A percentile compares a stretch with the other conserved stretches of the same genome.
Evolutionary conservation across 306 rosid species (phyloP).

Genomic region (Rubus parviflorus): DNA sequence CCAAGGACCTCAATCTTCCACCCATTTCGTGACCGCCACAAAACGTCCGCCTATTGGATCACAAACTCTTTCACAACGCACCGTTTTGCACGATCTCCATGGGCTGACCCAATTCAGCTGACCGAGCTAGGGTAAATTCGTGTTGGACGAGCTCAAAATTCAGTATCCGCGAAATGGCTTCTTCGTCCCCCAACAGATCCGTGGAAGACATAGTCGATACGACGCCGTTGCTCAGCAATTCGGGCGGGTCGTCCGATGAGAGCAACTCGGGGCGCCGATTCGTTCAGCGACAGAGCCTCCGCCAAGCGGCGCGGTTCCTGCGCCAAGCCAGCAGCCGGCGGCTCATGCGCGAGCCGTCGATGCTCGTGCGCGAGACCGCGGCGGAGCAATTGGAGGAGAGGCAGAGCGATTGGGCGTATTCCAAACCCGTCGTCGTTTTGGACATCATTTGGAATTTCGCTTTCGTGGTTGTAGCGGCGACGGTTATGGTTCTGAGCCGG

Average conservation of each 20-base stretch:
- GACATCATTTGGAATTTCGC: conserved; percentile 86
- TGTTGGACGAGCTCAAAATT: no score
- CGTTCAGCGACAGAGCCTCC: conserved; percentile 70
- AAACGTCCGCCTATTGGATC: conserved; percentile 4
- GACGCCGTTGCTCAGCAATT: conserved; percentile 57
- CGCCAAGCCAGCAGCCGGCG: conserved; percentile 87
- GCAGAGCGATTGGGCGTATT: conserved; percentile 98
- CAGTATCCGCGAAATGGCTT: conserved; percentile 38
- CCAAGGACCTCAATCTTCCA: background rate
- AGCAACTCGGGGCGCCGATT: conserved; percentile 54
- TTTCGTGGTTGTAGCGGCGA: conserved; percentile 64
- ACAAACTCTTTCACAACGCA: background rate
- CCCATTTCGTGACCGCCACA: background rate
- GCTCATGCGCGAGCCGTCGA: conserved; percentile 91
- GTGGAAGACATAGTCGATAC: conserved; percentile 72
- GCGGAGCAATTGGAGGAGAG: conserved; percentile 95
- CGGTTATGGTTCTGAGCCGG: conserved; percentile 54
- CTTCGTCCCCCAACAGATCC: conserved; percentile 58
- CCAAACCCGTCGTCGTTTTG: conserved; percentile 85
- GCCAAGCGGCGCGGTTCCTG: conserved; percentile 84
- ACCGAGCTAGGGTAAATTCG: conserved; percentile 11
- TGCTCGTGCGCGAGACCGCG: conserved; percentile 83
- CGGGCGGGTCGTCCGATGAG: conserved; percentile 56
- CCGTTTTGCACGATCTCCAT: conserved; percentile 1
- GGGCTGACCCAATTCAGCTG: conserved; percentile 20